A percentile compares a stretch with the other conserved stretches of the same genome.
phyloP scores from a whole-genome alignment of 768 basidiomycete genomes.

The Galerina marginata region DNA sequence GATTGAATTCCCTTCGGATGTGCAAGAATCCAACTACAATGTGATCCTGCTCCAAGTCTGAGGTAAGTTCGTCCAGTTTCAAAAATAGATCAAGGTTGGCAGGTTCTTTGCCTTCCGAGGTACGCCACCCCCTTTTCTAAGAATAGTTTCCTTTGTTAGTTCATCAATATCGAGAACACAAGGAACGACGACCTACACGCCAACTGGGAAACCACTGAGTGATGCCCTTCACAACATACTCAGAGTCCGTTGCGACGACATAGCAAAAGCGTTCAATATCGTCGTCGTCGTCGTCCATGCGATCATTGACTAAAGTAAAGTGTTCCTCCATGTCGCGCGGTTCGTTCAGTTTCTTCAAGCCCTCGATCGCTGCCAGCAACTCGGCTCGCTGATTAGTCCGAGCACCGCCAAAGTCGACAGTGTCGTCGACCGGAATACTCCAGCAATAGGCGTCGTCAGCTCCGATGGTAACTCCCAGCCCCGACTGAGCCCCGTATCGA shows the following conservation, averaged over 20 bases:
- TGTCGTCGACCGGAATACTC: constrained; percentile 4
- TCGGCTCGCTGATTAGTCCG: constrained; percentile 19
- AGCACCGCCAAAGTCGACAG: constrained; percentile 19
- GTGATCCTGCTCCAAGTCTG: constrained; percentile 16
- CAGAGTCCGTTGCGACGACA: constrained; percentile 11
- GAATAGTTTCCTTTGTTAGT: neutral
- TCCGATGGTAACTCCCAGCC: constrained; percentile 36
- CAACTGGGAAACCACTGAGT: constrained; percentile 15
- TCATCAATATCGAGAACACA: neutral
- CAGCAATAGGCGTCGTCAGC: constrained; percentile 15
- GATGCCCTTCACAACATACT: constrained; percentile 14
- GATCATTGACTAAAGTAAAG: neutral
- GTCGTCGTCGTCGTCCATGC: neutral
- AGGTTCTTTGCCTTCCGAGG: constrained; percentile 15
- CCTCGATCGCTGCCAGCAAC: constrained; percentile 16
- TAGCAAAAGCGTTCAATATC: constrained; percentile 6
- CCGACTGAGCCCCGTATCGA: constrained; percentile 25
- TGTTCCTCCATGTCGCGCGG: neutral
- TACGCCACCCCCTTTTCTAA: neutral
- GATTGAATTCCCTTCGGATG: constrained; percentile 11
- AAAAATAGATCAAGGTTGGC: constrained; percentile 34
- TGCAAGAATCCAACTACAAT: constrained; percentile 29
- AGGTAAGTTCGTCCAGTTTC: constrained; percentile 25
- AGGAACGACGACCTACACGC: neutral
- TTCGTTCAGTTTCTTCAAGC: neutral